Evolutionary conservation across 176 grass and related monocot genomes (phyloP).

Genomic region (Tillandsia leiboldiana): DNA sequence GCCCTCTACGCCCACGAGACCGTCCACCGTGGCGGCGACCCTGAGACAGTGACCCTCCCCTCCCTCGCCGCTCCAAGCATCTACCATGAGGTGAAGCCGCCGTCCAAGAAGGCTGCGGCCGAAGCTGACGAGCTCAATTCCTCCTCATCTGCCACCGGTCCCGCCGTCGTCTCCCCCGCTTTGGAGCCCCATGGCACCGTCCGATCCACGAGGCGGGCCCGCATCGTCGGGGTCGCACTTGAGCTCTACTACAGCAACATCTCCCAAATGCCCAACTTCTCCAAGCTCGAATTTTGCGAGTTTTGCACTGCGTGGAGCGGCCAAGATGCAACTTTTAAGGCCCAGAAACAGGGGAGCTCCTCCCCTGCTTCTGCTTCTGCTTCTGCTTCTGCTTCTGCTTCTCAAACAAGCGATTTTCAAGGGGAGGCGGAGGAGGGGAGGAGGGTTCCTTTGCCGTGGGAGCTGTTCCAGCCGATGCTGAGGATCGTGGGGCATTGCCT

Average conservation of each 20-base stretch:
- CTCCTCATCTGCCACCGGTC: no score
- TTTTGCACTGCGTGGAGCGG: constrained; percentile 62
- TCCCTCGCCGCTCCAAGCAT: constrained; percentile 44
- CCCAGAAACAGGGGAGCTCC: constrained; percentile 1
- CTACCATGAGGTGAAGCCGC: constrained; percentile 45
- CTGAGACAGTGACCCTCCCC: constrained; percentile 40
- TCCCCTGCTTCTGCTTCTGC: no score
- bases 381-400: no score
- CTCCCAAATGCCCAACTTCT: constrained; percentile 50
- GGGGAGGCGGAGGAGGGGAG: constrained; percentile 13
- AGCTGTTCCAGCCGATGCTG: constrained; percentile 59
- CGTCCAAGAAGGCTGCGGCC: constrained; percentile 23
- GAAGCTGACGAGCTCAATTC: constrained; percentile 14
- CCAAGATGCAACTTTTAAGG: neutral
- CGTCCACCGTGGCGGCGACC: constrained; percentile 30
- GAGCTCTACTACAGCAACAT: constrained; percentile 72
- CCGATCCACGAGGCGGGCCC: constrained; percentile 43
- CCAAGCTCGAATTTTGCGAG: constrained; percentile 67
- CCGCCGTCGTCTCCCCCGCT: constrained; percentile 41
- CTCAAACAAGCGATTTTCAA: neutral
- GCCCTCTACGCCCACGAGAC: constrained; percentile 57
- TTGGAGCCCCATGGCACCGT: constrained; percentile 59
- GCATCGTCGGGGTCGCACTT: constrained; percentile 58
- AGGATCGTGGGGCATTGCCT: constrained; percentile 68
- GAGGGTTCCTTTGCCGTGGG: constrained; percentile 63